Percentiles rank a stretch among this genome's conserved stretches.
phyloP scores from a whole-genome alignment of 2,329 filamentous ascomycete species.

The Xylariaceae sp. region DNA sequence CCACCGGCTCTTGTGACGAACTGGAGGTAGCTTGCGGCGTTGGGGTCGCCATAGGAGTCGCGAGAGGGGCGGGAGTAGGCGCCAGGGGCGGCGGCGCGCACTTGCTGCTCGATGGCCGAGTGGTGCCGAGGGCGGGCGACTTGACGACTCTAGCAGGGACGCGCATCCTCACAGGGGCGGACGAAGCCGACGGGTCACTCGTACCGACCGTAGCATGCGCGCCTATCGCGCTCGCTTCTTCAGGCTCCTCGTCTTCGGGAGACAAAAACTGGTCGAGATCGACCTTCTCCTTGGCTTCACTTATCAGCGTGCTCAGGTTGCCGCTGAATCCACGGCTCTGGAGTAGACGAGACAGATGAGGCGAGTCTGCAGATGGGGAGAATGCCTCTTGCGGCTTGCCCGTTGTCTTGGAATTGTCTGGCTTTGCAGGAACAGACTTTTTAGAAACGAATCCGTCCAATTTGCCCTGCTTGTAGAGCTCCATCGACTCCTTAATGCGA shows the following conservation, averaged over 20 bases:
- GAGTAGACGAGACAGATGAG: constrained; percentile 61
- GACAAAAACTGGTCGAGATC: constrained; percentile 42
- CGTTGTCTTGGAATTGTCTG: constrained; percentile 13
- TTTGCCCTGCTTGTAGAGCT: constrained; percentile 43
- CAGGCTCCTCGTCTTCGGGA: constrained; percentile 44
- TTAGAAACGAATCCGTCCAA: constrained; percentile 36
- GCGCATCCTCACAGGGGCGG: constrained; percentile 34
- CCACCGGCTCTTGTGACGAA: constrained; percentile 15
- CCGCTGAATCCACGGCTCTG: constrained; percentile 52
- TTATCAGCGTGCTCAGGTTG: constrained; percentile 51
- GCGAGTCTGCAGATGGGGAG: constrained; percentile 49
- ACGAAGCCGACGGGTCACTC: not conserved
- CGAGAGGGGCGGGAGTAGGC: constrained; percentile 33
- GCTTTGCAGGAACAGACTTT: not conserved
- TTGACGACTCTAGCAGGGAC: constrained; percentile 51
- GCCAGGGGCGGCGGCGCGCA: constrained; percentile 32
- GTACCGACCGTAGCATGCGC: not conserved
- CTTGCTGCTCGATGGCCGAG: constrained; percentile 52
- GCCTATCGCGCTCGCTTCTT: constrained; percentile 28
- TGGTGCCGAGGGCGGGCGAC: constrained; percentile 38
- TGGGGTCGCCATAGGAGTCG: constrained; percentile 30
- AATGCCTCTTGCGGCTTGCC: constrained; percentile 28
- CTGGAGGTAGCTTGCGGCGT: constrained; percentile 19
- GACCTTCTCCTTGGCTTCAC: constrained; percentile 49
- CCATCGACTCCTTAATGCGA: constrained; percentile 47